Evolutionary conservation across 176 grass and related monocot genomes (phyloP), one percentile per base, ranked within the genome.

Genomic region (Lolium rigidum): DNA sequence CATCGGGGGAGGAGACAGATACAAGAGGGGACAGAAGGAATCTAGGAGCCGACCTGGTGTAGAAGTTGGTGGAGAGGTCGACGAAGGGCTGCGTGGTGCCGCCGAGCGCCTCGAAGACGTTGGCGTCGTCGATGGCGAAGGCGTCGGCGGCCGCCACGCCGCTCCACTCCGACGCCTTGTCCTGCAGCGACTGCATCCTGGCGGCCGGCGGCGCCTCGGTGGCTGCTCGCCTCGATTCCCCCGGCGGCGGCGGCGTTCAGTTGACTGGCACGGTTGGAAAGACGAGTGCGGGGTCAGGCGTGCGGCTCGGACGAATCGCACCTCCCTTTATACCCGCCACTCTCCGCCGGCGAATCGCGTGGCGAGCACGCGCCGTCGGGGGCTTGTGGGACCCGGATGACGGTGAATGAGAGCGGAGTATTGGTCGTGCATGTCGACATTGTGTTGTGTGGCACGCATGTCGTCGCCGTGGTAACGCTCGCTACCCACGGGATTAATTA

Each of bases 81-180:
- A 98, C 71, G 70, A 98, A 98, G 31, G 93, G 91, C 93, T 95
- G 91, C 84, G 86, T 26, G 17, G 88, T 91, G 57, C 93, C 97
- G 61, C 97, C 97, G 37, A 99, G 94, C 79, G 88, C 63, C 80
- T 94, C 58, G 82, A 94, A 99, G 76, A 96, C 15, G 92, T 99
- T 99, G 58, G 73, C 83, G 0, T 94, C 92, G 71, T 99, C 96
- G 70, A 98, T 92, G 83, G 91, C 91, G 75, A 98, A 95, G 69
- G 93, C 93, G 37, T 98, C 93, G 44, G n/a, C 86, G 4, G 86
- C 83, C 15, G 93, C 91, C 31, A 98, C 93, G 47, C 96, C 93
- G 80, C 92, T 99, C 97, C 94, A 96, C 79, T 96, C 88, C 80
- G 90, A 99, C 82, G 92, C 97, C 94, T 96, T 99, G 22, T 96